Percentiles rank a stretch among this genome's conserved stretches.
phyloP scores from a whole-genome alignment of 2,329 filamentous ascomycete genomes.

The Colletotrichum liaoningense region DNA sequence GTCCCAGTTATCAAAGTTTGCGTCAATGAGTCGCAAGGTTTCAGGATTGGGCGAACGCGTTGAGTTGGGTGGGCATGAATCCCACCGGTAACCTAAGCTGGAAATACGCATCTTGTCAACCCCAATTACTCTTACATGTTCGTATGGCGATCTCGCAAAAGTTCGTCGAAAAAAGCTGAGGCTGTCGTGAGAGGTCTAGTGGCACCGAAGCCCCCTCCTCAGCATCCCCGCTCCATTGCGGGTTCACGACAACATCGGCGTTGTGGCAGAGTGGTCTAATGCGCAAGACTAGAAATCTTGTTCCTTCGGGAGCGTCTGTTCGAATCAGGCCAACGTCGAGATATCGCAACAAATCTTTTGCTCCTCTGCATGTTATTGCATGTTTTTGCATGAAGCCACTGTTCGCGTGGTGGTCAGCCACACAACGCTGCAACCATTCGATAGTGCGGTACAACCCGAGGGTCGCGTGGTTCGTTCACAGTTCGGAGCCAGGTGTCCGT shows the following conservation, averaged over 20 bases:
- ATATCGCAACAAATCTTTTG: no score
- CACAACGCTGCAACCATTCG: background rate
- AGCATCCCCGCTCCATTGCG: constrained; percentile 7
- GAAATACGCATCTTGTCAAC: background rate
- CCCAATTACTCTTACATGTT: background rate
- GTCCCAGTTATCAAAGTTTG: background rate
- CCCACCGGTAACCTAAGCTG: background rate
- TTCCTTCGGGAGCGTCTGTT: constrained; percentile 36
- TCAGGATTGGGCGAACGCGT: background rate
- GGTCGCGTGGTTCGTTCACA: background rate
- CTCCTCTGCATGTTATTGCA: background rate
- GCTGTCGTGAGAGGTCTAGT: background rate
- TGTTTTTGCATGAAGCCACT: background rate
- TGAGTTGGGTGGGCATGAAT: background rate
- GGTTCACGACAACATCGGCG: constrained; percentile 8
- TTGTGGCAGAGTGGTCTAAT: constrained; percentile 37
- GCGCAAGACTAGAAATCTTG: constrained; percentile 37
- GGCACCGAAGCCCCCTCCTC: fast-evolving
- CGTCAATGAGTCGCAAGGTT: background rate
- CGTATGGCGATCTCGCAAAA: background rate
- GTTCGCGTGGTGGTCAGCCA: background rate
- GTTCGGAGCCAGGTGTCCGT: constrained; percentile 14
- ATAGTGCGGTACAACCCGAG: background rate
- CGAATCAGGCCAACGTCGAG: constrained; percentile 35
- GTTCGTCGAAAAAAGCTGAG: background rate